Percentiles rank a stretch among this genome's conserved stretches.
Conservation (phyloP, 2,329 filamentous ascomycete species). For the Zelopaecilomyces penicillatus region DNA sequence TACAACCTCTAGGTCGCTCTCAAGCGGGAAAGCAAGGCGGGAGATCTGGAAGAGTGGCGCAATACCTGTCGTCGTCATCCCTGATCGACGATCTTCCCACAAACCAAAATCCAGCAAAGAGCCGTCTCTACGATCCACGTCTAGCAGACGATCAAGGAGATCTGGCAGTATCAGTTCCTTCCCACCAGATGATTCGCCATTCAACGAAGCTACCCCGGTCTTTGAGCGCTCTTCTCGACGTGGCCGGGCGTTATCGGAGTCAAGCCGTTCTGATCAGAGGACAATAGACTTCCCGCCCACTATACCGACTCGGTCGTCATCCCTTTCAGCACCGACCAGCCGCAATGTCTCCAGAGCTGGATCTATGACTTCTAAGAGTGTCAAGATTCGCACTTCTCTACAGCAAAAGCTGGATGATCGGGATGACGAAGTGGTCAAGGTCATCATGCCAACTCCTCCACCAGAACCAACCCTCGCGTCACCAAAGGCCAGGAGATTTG, state of each 20-base stretch:
- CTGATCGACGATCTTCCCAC: conserved; percentile 47
- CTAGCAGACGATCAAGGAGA: conserved; percentile 46
- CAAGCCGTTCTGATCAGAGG: conserved; percentile 42
- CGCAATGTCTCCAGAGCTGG: conserved; percentile 45
- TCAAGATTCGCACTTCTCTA: neutral
- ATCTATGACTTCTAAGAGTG: conserved; percentile 35
- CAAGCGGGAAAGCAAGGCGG: conserved; percentile 47
- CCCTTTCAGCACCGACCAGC: conserved; percentile 54
- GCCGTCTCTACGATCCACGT: conserved; percentile 53
- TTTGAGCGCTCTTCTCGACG: conserved; percentile 35
- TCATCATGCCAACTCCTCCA: conserved; percentile 2
- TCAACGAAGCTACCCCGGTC: conserved; percentile 33
- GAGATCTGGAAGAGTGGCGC: conserved; percentile 51
- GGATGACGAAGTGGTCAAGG: conserved; percentile 2
- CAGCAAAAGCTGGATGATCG: neutral
- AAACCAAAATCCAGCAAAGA: conserved; percentile 42
- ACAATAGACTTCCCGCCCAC: conserved; percentile 54
- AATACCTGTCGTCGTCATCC: conserved; percentile 56
- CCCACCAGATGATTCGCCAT: conserved; percentile 32
- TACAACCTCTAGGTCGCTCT: conserved; percentile 39
- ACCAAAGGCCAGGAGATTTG: neutral
- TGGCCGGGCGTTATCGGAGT: conserved; percentile 37
- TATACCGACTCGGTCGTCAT: conserved; percentile 50
- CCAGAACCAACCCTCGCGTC: neutral
- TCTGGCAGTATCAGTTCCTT: conserved; percentile 45